These are phyloP conservation scores for Tardiomyces digboiensis DNA, from an alignment of 1,139 yeast genomes.

Conservation along the genomic window DNA sequence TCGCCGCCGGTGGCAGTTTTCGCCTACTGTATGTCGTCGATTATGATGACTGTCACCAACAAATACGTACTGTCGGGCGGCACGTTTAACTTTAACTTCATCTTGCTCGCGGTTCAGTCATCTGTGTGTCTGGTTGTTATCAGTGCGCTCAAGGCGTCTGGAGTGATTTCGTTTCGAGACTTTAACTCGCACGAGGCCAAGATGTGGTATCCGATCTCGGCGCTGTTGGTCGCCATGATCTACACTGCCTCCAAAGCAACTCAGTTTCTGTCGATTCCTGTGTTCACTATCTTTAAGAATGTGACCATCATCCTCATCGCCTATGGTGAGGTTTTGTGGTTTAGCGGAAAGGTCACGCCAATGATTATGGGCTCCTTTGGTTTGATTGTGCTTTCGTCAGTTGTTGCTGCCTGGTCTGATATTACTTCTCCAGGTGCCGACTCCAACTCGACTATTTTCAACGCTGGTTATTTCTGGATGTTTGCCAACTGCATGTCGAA, in stretches of 20 bases:
- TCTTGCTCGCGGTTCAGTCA: conserved; percentile 63
- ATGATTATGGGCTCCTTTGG: conserved; percentile 85
- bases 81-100: conserved; percentile 82
- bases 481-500: conserved; percentile 85
- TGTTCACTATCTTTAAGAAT: conserved; percentile 95
- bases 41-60: conserved; percentile 96
- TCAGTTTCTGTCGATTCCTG: conserved; percentile 86
- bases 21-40: conserved; percentile 86
- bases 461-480: conserved; percentile 96
- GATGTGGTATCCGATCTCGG: conserved; percentile 87
- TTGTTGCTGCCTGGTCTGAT: conserved; percentile 93
- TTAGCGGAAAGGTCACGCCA: conserved; percentile 85
- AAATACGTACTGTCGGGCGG: conserved; percentile 83
- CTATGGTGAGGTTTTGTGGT: conserved; percentile 96
- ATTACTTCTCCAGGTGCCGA: conserved; percentile 30
- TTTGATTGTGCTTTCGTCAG: conserved; percentile 87
- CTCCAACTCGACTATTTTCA: conserved; percentile 36
- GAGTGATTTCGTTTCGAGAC: conserved; percentile 77
- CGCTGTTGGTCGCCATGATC: conserved; percentile 84
- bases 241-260: conserved; percentile 95
- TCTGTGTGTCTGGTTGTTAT: conserved; percentile 73
- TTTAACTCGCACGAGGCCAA: conserved; percentile 83
- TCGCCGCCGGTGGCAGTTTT: conserved; percentile 81
- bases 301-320: conserved; percentile 95
- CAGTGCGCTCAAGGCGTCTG: conserved; percentile 57